Evolutionary conservation across 257 asterid genomes (phyloP).

Genomic region (Solanum corneliomulleri): DNA sequence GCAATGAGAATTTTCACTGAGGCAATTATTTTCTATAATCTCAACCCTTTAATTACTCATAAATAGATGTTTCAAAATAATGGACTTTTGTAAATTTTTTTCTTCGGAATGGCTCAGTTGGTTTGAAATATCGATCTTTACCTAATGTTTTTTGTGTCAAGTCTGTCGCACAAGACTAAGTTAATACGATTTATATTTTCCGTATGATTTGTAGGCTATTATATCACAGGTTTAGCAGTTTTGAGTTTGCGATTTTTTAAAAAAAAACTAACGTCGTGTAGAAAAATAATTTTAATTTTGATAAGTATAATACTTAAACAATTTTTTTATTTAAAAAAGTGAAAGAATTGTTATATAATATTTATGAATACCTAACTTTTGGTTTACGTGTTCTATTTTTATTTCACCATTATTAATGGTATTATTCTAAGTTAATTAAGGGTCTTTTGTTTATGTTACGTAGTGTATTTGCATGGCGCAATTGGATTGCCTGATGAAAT

Average conservation of each 20-base stretch:
- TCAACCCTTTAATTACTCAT: background rate
- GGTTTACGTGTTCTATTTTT: background rate
- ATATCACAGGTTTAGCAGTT: no score
- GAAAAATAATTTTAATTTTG: no score
- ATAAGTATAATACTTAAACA: background rate
- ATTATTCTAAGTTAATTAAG: background rate
- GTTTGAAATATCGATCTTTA: no score
- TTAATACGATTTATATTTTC: no score
- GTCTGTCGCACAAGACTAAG: no score
- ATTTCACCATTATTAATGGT: background rate
- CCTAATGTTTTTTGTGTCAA: rapidly evolving
- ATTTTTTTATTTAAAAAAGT: no score
- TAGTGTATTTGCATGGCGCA: background rate
- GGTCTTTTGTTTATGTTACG: background rate
- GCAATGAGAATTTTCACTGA: slow-evolving; percentile 40
- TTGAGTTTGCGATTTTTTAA: no score
- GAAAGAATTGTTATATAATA: background rate
- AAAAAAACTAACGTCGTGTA: no score
- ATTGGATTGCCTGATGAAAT: no score
- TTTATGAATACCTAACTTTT: background rate
- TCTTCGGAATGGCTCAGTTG: no score
- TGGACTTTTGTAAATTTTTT: no score
- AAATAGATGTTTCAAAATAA: background rate
- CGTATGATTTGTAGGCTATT: no score
- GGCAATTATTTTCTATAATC: slow-evolving; percentile 7